Conservation (phyloP, 192 early-diverging fungal genomes). For the Linnemannia schmuckeri region DNA sequence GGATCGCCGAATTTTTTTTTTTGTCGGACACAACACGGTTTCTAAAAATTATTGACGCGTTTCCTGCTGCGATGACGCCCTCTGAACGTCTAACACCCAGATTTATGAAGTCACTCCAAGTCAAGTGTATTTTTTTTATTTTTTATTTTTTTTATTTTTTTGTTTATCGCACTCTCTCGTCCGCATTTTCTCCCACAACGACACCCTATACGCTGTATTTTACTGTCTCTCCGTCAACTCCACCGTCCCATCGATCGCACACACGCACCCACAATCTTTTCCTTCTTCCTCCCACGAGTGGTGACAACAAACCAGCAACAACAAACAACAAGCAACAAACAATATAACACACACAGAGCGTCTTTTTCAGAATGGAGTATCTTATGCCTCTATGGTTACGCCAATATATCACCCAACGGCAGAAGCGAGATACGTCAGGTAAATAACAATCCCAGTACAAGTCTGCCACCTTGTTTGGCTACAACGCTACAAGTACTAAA, state of each 20-base stretch:
- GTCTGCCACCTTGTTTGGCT: not conserved
- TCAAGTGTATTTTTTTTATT: not conserved
- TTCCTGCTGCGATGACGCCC: not conserved
- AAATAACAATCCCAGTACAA: not conserved
- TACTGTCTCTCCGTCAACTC: not conserved
- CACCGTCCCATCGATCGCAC: not conserved
- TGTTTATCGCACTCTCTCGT: too few relatives aligned
- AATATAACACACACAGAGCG: not conserved
- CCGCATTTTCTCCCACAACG: too few relatives aligned
- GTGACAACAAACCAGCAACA: too few relatives aligned
- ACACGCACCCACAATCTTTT: too few relatives aligned
- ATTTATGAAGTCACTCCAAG: too few relatives aligned
- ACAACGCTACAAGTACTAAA: not conserved
- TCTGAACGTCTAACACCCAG: too few relatives aligned
- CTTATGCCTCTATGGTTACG: conserved; percentile 46
- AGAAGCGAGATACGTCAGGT: conserved; percentile 47
- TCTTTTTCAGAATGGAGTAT: conserved; percentile 20
- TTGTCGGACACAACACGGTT: not conserved
- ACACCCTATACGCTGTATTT: too few relatives aligned
- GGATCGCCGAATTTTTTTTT: not conserved
- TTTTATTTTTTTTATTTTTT: not conserved
- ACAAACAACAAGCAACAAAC: not conserved
- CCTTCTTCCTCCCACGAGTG: too few relatives aligned
- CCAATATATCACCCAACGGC: conserved; percentile 39
- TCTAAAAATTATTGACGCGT: not conserved